phyloP scores from a whole-genome alignment of 371 early-diverging fungal genomes.

The Dinochytrium kinnereticum region DNA sequence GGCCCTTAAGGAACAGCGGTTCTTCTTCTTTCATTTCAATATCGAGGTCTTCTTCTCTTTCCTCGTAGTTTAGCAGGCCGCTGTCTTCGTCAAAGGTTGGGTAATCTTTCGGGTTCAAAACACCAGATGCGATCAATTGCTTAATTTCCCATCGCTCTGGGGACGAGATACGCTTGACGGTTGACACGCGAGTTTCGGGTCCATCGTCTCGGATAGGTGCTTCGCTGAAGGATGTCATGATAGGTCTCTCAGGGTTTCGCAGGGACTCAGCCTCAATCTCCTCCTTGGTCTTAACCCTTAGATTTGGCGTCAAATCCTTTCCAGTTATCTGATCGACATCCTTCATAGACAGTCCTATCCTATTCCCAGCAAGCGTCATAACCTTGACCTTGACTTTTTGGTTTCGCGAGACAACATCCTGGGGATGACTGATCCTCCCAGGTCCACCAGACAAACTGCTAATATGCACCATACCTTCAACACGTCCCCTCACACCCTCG shows the following conservation, averaged over 20 bases:
- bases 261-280: slow-evolving; percentile 68
- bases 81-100: slow-evolving; percentile 88
- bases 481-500: slow-evolving; percentile 74
- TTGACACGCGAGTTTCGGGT: slow-evolving; percentile 56
- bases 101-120: slow-evolving; percentile 82
- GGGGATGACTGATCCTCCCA: slow-evolving; percentile 74
- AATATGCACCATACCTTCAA: slow-evolving; percentile 90
- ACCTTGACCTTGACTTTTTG: slow-evolving; percentile 92
- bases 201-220: slow-evolving; percentile 66
- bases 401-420: slow-evolving; percentile 77
- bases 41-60: slow-evolving; percentile 93
- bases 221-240: slow-evolving; percentile 47
- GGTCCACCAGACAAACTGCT: slow-evolving; percentile 68
- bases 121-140: slow-evolving; percentile 95
- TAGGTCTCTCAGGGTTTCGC: slow-evolving; percentile 71
- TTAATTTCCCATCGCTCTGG: slow-evolving; percentile 97
- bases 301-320: slow-evolving; percentile 68
- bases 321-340: slow-evolving; percentile 95
- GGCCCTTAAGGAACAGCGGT: slow-evolving; percentile 92
- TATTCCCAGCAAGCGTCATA: slow-evolving; percentile 80
- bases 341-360: slow-evolving; percentile 88
- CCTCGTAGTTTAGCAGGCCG: slow-evolving; percentile 71
- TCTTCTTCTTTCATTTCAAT: slow-evolving; percentile 96
- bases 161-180: slow-evolving; percentile 88
- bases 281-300: slow-evolving; percentile 56